Percentiles rank a stretch among this genome's conserved stretches.
phyloP scores from a whole-genome alignment of 345 rosid genomes.

The Brassica juncea region DNA sequence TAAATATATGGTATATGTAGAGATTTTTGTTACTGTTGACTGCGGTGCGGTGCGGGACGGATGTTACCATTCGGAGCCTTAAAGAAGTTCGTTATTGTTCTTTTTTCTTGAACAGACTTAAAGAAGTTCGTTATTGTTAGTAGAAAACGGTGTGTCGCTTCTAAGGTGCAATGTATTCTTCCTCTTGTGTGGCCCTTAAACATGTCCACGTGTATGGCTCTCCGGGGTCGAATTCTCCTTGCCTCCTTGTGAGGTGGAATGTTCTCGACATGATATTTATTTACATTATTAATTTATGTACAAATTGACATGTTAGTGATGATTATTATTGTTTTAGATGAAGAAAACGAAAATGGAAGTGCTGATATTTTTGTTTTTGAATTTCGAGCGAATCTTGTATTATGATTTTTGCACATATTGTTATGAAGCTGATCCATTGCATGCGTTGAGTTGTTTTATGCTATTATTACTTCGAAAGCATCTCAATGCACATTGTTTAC shows the following conservation, averaged over 20 bases:
- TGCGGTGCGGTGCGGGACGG: too few relatives aligned
- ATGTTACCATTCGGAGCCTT: too few relatives aligned
- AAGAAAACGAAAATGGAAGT: not conserved
- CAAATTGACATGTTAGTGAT: slow-evolving; percentile 24
- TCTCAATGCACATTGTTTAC: not conserved
- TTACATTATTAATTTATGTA: slow-evolving; percentile 9
- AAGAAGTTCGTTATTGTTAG: slow-evolving; percentile 9
- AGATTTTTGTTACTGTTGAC: too few relatives aligned
- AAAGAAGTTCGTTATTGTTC: slow-evolving; percentile 8
- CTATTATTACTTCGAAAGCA: slow-evolving; percentile 14
- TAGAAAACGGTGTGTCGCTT: slow-evolving; percentile 8
- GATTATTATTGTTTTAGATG: not conserved
- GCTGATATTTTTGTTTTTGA: not conserved
- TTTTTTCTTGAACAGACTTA: not conserved
- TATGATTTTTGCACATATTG: slow-evolving; percentile 33
- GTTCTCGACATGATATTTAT: slow-evolving; percentile 36
- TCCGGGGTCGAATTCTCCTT: slow-evolving; percentile 26
- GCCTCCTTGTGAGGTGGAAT: slow-evolving; percentile 23
- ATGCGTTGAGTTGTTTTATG: slow-evolving; percentile 18
- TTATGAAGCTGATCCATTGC: slow-evolving; percentile 33
- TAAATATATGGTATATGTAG: too few relatives aligned
- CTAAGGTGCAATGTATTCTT: slow-evolving; percentile 29
- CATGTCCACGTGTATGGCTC: slow-evolving; percentile 34
- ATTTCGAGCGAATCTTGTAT: slow-evolving; percentile 30
- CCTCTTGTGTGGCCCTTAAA: not conserved